A percentile compares a stretch with the other conserved stretches of the same genome.
Evolutionary conservation across 495 filamentous ascomycete genomes (phyloP).

Genomic region (Trichodelitschia bisporula): DNA sequence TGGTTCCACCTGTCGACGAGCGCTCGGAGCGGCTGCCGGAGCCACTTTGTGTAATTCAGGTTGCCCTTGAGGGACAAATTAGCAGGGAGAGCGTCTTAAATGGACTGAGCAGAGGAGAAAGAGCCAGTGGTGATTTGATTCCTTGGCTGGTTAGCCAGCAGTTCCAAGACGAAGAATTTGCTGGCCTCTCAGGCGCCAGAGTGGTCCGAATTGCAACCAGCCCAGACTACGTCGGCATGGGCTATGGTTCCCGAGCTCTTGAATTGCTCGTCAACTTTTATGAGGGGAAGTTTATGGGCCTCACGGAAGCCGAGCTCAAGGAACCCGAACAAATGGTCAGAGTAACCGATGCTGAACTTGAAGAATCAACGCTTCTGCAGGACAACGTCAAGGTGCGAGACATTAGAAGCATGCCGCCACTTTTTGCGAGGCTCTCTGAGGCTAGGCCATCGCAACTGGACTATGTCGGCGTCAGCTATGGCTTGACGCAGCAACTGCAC

Average conservation of each 20-base stretch:
- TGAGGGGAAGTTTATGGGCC: constrained; percentile 70
- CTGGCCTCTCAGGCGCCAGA: constrained; percentile 72
- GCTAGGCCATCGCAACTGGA: constrained; percentile 58
- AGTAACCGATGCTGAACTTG: constrained; percentile 66
- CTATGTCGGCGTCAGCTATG: constrained; percentile 88
- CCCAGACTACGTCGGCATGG: constrained; percentile 83
- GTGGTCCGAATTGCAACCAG: constrained; percentile 92
- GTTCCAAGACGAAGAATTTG: constrained; percentile 95
- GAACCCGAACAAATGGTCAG: constrained; percentile 41
- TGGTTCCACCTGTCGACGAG: constrained; percentile 69
- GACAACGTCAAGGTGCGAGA: constrained; percentile 82
- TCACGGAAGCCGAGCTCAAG: constrained; percentile 28
- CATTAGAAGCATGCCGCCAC: constrained; percentile 70
- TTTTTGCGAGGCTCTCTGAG: constrained; percentile 77
- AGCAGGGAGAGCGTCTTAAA: constrained; percentile 79
- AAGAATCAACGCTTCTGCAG: constrained; percentile 49
- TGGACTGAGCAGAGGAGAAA: constrained; percentile 64
- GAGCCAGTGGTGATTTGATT: constrained; percentile 85
- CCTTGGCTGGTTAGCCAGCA: constrained; percentile 97
- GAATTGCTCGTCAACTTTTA: constrained; percentile 77
- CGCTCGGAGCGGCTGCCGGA: constrained; percentile 60
- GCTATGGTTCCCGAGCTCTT: constrained; percentile 76
- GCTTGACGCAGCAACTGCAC: constrained; percentile 67
- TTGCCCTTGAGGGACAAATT: constrained; percentile 85
- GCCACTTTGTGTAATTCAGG: constrained; percentile 82